phyloP scores from a whole-genome alignment of 257 asterid species.

The Voacanga thouarsii region DNA sequence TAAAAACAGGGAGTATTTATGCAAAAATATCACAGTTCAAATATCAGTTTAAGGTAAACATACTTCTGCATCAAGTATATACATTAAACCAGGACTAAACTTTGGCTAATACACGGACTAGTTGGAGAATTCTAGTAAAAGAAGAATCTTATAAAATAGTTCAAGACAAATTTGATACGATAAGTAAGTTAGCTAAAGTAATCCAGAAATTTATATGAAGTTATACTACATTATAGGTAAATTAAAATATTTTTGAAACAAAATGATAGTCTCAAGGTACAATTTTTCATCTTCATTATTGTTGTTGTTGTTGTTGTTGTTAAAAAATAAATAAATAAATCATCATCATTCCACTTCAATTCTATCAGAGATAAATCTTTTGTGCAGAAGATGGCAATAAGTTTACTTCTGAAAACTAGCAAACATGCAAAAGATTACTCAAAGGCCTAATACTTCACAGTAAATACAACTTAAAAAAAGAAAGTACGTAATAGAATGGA shows the following conservation, averaged over 20 bases:
- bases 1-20: no score
- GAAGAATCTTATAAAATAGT: not conserved
- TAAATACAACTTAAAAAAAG: not conserved
- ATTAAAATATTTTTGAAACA: not conserved
- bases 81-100: not conserved
- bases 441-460: not conserved
- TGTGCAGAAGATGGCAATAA: not conserved
- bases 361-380: not conserved
- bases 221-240: no score
- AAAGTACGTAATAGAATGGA: not conserved
- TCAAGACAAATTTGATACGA: not conserved
- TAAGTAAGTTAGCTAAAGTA: no score
- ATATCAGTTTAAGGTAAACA: no score
- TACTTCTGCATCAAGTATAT: no score
- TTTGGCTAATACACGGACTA: not conserved
- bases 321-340: no score
- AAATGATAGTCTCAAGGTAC: not conserved
- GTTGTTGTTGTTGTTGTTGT: no score
- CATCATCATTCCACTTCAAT: not conserved
- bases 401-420: not conserved
- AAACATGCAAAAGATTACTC: not conserved
- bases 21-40: no score
- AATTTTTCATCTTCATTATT: not conserved
- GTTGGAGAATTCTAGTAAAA: constrained; percentile 1
- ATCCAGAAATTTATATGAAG: no score